Conservation (phyloP, 352 stramenopile species). For the Globisporangium carolinianum region DNA sequence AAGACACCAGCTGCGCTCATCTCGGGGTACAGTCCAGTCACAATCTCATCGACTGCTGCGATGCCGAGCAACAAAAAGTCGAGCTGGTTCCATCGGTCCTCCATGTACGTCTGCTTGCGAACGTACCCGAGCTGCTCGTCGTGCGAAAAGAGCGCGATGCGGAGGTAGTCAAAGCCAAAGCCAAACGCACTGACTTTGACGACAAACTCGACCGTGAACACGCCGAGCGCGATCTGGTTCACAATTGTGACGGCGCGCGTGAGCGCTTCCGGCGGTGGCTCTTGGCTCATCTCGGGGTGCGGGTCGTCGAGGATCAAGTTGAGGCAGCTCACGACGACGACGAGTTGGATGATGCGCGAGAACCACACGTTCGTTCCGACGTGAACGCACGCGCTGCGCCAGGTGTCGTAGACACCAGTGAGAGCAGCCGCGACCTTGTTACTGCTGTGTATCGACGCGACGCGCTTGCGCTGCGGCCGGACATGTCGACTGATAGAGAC, state of each 20-base stretch:
- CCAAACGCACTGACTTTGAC: slow-evolving; percentile 45
- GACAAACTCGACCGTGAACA: slow-evolving; percentile 54
- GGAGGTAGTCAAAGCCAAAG: slow-evolving; percentile 63
- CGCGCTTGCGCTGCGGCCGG: not conserved
- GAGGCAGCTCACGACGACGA: slow-evolving; percentile 65
- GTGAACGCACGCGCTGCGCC: slow-evolving; percentile 15
- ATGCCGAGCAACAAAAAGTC: slow-evolving; percentile 55
- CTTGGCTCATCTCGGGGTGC: slow-evolving; percentile 49
- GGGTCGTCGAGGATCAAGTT: slow-evolving; percentile 70
- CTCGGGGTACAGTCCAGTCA: slow-evolving; percentile 32
- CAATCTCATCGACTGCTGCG: slow-evolving; percentile 46
- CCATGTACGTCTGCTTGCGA: slow-evolving; percentile 62
- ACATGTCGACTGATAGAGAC: slow-evolving; percentile 7
- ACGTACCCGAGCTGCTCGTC: slow-evolving; percentile 64
- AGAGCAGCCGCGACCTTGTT: not conserved
- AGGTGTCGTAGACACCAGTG: not conserved
- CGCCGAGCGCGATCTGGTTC: slow-evolving; percentile 38
- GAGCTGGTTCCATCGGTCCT: slow-evolving; percentile 73
- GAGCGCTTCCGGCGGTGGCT: slow-evolving; percentile 26
- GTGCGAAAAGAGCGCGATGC: slow-evolving; percentile 45
- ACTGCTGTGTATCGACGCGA: too few relatives aligned
- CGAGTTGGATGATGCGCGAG: slow-evolving; percentile 51
- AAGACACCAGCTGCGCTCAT: slow-evolving; percentile 52
- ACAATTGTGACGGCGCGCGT: slow-evolving; percentile 24
- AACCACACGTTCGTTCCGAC: slow-evolving; percentile 35